phyloP scores from a whole-genome alignment of 176 grass and related monocot species.

The Oryza brachyantha region DNA sequence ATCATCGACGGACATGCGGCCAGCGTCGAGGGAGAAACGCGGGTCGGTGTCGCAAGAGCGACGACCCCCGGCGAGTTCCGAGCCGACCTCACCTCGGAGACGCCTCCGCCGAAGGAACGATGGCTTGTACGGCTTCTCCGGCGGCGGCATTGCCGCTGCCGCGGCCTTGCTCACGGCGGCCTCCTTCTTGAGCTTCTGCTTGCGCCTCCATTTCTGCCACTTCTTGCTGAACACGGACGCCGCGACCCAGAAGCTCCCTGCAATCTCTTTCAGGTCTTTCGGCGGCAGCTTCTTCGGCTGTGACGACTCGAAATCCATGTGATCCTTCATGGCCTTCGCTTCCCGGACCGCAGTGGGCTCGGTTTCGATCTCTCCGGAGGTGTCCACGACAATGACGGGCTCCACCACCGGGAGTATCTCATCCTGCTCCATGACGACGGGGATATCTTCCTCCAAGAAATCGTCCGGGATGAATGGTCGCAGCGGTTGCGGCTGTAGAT shows the following conservation, averaged over 20 bases:
- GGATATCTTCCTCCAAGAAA: constrained; percentile 52
- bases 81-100: constrained; percentile 25
- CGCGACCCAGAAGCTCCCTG: constrained; percentile 89
- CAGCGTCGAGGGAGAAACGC: constrained; percentile 80
- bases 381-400: constrained; percentile 43
- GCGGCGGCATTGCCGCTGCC: constrained; percentile 33
- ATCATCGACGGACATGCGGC: constrained; percentile 92
- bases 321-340: constrained; percentile 73
- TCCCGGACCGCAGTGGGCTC: constrained; percentile 15
- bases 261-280: constrained; percentile 93
- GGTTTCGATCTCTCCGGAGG: constrained; percentile 59
- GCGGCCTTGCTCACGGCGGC: constrained; percentile 44
- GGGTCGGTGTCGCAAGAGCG: constrained; percentile 96
- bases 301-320: constrained; percentile 82
- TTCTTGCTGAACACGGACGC: constrained; percentile 99
- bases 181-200: constrained; percentile 95
- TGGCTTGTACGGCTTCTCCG: constrained; percentile 41
- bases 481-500: constrained; percentile 8
- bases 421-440: constrained; percentile 37
- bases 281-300: constrained; percentile 51
- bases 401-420: constrained; percentile 63
- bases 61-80: constrained; percentile 50
- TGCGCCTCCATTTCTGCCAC: constrained; percentile 89
- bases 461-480: constrained; percentile 35
- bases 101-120: constrained; percentile 47